Evolutionary conservation across 2,329 filamentous ascomycete genomes (phyloP).

Genomic region (Fusarium lyarnte): DNA sequence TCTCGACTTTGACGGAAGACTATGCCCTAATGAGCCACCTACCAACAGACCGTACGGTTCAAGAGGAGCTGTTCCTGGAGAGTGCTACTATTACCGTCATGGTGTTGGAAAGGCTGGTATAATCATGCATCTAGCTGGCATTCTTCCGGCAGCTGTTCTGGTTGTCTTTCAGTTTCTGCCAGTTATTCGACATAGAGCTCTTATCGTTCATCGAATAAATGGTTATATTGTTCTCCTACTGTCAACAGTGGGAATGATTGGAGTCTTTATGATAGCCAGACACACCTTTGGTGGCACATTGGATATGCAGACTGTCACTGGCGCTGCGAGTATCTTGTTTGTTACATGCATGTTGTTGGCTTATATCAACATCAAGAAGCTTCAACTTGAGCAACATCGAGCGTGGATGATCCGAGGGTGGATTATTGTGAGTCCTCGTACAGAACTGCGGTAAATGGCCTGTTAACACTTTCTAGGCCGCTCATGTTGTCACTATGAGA

Average conservation of each 20-base stretch:
- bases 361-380: slow-evolving; percentile 64
- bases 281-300: slow-evolving; percentile 64
- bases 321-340: slow-evolving; percentile 57
- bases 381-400: slow-evolving; percentile 71
- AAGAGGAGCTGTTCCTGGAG: slow-evolving; percentile 45
- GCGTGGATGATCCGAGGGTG: slow-evolving; percentile 71
- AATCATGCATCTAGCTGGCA: slow-evolving; percentile 55
- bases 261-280: slow-evolving; percentile 63
- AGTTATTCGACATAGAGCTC: slow-evolving; percentile 55
- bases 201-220: slow-evolving; percentile 67
- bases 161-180: slow-evolving; percentile 61
- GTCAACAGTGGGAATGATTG: slow-evolving; percentile 55
- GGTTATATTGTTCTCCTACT: slow-evolving; percentile 66
- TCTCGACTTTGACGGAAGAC: slow-evolving; percentile 44
- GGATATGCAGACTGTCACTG: slow-evolving; percentile 57
- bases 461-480: slow-evolving; percentile 44
- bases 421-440: slow-evolving; percentile 52
- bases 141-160: slow-evolving; percentile 58
- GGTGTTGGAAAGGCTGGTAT: slow-evolving; percentile 50
- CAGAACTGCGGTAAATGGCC: accelerated
- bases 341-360: slow-evolving; percentile 56
- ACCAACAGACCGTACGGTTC: neutral
- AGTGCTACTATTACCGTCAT: slow-evolving; percentile 53
- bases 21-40: slow-evolving; percentile 42
- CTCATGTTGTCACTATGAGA: slow-evolving; percentile 62